Conservation (phyloP, 2,329 filamentous ascomycete species). For the Cordyceps cicadae region DNA sequence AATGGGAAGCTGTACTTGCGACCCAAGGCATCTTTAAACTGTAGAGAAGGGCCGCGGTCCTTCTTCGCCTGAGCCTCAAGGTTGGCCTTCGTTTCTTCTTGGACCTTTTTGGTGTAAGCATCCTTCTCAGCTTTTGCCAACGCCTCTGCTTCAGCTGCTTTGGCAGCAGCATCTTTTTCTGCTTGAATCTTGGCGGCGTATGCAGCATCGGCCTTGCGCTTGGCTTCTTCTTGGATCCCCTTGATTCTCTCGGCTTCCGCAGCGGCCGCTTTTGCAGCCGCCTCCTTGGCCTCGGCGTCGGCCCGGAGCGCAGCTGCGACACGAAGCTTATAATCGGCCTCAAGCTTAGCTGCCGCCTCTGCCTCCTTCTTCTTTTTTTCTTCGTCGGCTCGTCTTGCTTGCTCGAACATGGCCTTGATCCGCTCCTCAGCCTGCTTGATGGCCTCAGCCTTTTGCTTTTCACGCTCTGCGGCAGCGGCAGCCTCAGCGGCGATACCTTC, state of each 20-base stretch:
- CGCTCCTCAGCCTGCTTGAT: slow-evolving; percentile 29
- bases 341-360: slow-evolving; percentile 33
- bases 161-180: slow-evolving; percentile 13
- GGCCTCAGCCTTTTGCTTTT: slow-evolving; percentile 27
- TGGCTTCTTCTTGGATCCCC: slow-evolving; percentile 31
- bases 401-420: slow-evolving; percentile 30
- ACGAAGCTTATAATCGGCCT: slow-evolving; percentile 36
- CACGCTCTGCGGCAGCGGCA: slow-evolving; percentile 39
- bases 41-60: slow-evolving; percentile 61
- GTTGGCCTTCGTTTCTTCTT: slow-evolving; percentile 46
- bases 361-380: slow-evolving; percentile 33
- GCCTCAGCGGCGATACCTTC: slow-evolving; percentile 37
- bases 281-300: slow-evolving; percentile 32
- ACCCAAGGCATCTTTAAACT: slow-evolving; percentile 85
- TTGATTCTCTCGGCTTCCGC: slow-evolving; percentile 35
- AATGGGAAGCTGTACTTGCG: slow-evolving; percentile 91
- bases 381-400: slow-evolving; percentile 35
- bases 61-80: slow-evolving; percentile 40
- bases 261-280: slow-evolving; percentile 33
- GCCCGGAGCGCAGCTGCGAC: slow-evolving; percentile 35
- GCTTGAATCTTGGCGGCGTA: slow-evolving; percentile 21
- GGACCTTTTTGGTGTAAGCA: slow-evolving; percentile 38
- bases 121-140: slow-evolving; percentile 29
- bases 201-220: slow-evolving; percentile 29
- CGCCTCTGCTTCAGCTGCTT: slow-evolving; percentile 28